Conservation (phyloP, 805 yeast genomes). For the Pachysolen tannophilus region DNA sequence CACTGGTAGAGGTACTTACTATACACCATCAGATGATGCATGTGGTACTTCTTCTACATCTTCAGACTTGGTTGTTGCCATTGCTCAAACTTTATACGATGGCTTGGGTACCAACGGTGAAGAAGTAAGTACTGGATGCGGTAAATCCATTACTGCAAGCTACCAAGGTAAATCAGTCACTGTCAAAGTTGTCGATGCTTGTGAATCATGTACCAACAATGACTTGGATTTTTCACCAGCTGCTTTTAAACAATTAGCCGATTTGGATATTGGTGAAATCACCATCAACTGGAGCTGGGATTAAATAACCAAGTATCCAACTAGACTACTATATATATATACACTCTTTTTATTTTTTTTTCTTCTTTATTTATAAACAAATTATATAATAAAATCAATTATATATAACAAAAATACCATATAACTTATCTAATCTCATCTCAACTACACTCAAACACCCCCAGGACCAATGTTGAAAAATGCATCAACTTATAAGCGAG, state of each 20-base stretch:
- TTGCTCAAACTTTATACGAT: constrained; percentile 34
- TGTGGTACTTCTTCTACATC: constrained; percentile 37
- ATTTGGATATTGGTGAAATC: constrained; percentile 35
- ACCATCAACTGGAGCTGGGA: constrained; percentile 38
- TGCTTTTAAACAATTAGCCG: constrained; percentile 41
- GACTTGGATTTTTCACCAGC: constrained; percentile 49
- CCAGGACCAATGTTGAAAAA: no score
- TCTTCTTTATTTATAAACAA: no score
- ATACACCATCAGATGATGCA: constrained; percentile 37
- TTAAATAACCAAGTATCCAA: no score
- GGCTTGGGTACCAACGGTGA: constrained; percentile 15
- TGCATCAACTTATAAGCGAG: no score
- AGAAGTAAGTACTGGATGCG: constrained; percentile 35
- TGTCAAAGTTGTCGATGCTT: constrained; percentile 47
- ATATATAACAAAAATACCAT: no score
- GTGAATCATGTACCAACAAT: constrained; percentile 36
- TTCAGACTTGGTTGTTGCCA: constrained; percentile 39
- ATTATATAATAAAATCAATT: no score
- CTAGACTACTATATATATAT: no score
- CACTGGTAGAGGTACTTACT: constrained; percentile 43
- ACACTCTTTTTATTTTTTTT: no score
- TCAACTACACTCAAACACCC: no score
- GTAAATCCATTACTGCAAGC: constrained; percentile 36
- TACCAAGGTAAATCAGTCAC: constrained; percentile 40
- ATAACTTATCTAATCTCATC: no score